A percentile compares a stretch with the other conserved stretches of the same genome.
These are phyloP conservation scores for Peronospora tabacina DNA, from an alignment of 352 stramenopile species.

Conservation along the genomic window DNA sequence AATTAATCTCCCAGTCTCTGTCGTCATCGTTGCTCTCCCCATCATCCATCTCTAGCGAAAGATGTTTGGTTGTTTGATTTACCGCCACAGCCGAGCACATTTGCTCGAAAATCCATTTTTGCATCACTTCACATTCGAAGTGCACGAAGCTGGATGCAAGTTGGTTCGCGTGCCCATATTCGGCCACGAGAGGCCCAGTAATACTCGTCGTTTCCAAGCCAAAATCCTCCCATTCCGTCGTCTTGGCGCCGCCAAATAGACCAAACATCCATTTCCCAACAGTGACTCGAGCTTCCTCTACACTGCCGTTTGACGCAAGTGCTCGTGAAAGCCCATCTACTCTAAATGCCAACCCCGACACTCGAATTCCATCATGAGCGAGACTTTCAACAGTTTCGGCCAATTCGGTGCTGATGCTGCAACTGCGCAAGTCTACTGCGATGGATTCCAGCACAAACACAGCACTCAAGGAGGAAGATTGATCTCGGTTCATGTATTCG, in stretches of 20 bases:
- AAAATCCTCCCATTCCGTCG: slow-evolving; percentile 3
- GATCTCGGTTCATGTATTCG: not conserved
- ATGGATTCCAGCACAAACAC: slow-evolving; percentile 24
- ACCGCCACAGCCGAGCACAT: slow-evolving; percentile 23
- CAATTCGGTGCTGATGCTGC: slow-evolving; percentile 12
- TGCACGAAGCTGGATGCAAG: slow-evolving; percentile 11
- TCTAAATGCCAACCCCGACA: slow-evolving; percentile 17
- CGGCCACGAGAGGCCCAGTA: slow-evolving; percentile 12
- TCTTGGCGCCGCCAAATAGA: slow-evolving; percentile 17
- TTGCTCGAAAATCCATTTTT: slow-evolving; percentile 23
- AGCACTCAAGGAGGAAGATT: slow-evolving; percentile 6
- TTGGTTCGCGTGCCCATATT: slow-evolving; percentile 14
- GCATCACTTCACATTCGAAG: slow-evolving; percentile 23
- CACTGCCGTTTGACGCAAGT: slow-evolving; percentile 9
- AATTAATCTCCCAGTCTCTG: slow-evolving; percentile 8
- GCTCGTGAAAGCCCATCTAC: slow-evolving; percentile 5
- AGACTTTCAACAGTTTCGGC: slow-evolving; percentile 14
- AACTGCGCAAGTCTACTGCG: slow-evolving; percentile 12
- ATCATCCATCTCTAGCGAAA: slow-evolving; percentile 18
- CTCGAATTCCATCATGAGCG: slow-evolving; percentile 13
- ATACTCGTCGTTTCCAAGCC: slow-evolving; percentile 16
- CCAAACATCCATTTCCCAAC: slow-evolving; percentile 12
- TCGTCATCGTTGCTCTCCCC: slow-evolving; percentile 4
- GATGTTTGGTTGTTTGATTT: slow-evolving; percentile 19
- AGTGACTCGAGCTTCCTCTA: slow-evolving; percentile 8